Evolutionary conservation across 2,329 filamentous ascomycete genomes (phyloP), one percentile per base, ranked within the genome.

Genomic region (Rhinocladiella similis): DNA sequence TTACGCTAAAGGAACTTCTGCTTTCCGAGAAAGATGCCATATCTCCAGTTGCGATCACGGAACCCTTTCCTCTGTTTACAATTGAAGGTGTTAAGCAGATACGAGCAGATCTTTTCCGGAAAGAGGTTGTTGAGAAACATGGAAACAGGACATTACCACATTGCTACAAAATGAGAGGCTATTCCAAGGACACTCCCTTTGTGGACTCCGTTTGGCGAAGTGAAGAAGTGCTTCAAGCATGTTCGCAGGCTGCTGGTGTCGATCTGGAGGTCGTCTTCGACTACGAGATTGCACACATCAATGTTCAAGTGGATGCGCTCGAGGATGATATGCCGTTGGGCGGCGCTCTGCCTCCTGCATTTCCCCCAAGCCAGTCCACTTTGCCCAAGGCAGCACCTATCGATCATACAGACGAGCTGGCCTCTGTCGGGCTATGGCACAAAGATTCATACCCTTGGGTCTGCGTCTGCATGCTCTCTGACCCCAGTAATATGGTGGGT

Each of bases 1-100:
- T 81, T 59, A 81, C 74, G 5, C 86, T 86, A 82, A 75, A 80
- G 63, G 83, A 86, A 13, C 36, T 60, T 20, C 46, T 50, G 2
- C 29, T 60, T 27, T 52, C 51, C 12, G 51, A 54, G 20, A 42
- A 51, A 20, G 42, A 53, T 54, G 57, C 54, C 20, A 53, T 69
- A 13, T 67, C 67, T 1, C 56, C 65, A 13, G 54, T 67, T 6
- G 68, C 68, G 19, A 65, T 65, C n/a, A 67, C 69, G 1, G 66
- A 67, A 10, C 70, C 69, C 1, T 71, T 72, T 47, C 68, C 69
- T 0, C 55, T 72, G 13, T 54, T 63, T 36, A 56, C 58, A 19
- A 29, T 49, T 33, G 60, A 61, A 25, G 57, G 36, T 35, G 22
- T 58, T 12, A 56, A 48, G 20, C 43, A 50, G 38, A 54, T 52